Conservation (phyloP, 1,284 basidiomycete genomes). For the Exobasidium rhododendri region DNA sequence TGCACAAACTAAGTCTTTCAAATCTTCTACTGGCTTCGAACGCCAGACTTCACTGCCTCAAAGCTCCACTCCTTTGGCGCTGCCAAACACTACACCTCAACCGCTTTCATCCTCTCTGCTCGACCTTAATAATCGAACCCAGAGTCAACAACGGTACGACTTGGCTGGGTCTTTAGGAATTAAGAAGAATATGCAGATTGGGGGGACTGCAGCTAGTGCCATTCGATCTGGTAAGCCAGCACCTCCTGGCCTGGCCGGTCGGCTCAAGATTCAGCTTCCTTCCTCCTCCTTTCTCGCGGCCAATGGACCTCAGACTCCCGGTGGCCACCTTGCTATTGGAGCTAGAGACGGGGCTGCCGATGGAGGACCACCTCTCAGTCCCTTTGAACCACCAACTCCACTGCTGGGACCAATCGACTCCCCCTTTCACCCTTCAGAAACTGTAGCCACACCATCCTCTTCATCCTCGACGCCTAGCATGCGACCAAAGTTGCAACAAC, state of each 20-base stretch:
- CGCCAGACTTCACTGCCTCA: too few species aligned
- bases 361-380: constrained; percentile 35
- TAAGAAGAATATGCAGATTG: background rate
- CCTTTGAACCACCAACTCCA: constrained; percentile 46
- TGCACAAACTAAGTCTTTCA: background rate
- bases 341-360: constrained; percentile 46
- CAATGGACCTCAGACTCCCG: constrained; percentile 41
- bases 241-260: constrained; percentile 9
- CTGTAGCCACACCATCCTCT: background rate
- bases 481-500: constrained; percentile 5
- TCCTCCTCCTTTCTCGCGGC: background rate
- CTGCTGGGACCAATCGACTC: constrained; percentile 10
- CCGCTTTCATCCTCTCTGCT: constrained; percentile 24
- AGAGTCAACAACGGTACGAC: background rate
- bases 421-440: background rate
- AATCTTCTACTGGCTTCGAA: too few species aligned
- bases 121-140: constrained; percentile 24
- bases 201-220: background rate
- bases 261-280: constrained; percentile 18
- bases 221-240: background rate
- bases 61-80: too few species aligned
- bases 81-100: constrained; percentile 20
- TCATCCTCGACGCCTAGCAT: too few species aligned
- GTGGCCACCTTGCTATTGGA: constrained; percentile 34
- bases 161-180: background rate